Conservation (phyloP, 495 filamentous ascomycete species). For the Podospora australis region DNA sequence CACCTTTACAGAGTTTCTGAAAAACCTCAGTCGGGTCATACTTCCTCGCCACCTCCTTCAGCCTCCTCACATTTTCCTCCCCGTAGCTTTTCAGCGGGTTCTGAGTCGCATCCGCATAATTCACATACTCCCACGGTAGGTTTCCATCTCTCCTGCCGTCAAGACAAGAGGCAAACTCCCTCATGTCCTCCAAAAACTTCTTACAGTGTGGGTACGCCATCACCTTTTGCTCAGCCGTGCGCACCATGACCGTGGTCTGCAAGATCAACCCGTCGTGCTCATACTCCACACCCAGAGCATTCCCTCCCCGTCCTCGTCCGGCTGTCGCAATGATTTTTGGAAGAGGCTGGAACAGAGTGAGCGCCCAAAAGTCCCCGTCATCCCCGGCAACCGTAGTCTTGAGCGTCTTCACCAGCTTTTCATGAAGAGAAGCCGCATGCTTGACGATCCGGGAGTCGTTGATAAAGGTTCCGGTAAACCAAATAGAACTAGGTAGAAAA, state of each 20-base stretch:
- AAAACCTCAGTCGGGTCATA: slow-evolving; percentile 49
- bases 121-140: slow-evolving; percentile 26
- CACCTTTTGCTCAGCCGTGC: slow-evolving; percentile 17
- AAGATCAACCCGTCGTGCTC: slow-evolving; percentile 23
- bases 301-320: slow-evolving; percentile 41
- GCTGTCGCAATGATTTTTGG: slow-evolving; percentile 31
- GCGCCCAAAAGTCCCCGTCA: slow-evolving; percentile 32
- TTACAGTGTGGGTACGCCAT: slow-evolving; percentile 8
- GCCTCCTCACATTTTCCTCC: slow-evolving; percentile 28
- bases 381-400: slow-evolving; percentile 9
- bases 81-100: slow-evolving; percentile 45
- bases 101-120: slow-evolving; percentile 39
- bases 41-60: slow-evolving; percentile 33
- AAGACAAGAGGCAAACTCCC: slow-evolving; percentile 10
- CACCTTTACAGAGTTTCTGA: slow-evolving; percentile 37
- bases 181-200: slow-evolving; percentile 7
- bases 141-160: slow-evolving; percentile 11
- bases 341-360: slow-evolving; percentile 44
- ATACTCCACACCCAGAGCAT: slow-evolving; percentile 45
- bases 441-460: slow-evolving; percentile 21
- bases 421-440: slow-evolving; percentile 20
- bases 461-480: slow-evolving; percentile 23
- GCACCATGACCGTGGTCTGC: slow-evolving; percentile 6
- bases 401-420: slow-evolving; percentile 13
- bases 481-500: slow-evolving; percentile 12